These are phyloP conservation scores for Hordeum pubiflorum DNA, from an alignment of 202 grass and related monocot genomes.

Conservation along the genomic window DNA sequence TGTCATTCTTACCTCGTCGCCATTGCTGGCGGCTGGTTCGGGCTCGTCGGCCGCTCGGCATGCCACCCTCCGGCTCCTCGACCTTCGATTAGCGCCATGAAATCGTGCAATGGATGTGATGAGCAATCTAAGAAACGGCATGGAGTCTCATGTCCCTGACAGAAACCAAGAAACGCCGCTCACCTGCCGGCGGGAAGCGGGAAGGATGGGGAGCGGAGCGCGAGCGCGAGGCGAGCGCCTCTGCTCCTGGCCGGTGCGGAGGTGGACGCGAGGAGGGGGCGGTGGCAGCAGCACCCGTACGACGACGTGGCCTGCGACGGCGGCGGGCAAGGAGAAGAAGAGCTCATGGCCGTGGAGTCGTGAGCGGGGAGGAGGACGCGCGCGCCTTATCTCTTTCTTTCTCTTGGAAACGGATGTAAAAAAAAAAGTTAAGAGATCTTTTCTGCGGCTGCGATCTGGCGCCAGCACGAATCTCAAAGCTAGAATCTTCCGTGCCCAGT, in stretches of 20 bases:
- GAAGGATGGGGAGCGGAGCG: not conserved
- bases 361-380: slow-evolving; percentile 20
- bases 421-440: not conserved
- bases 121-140: not conserved
- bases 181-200: not conserved
- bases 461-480: not conserved
- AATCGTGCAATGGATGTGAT: not conserved
- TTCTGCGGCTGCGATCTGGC: slow-evolving; percentile 13
- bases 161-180: slow-evolving; percentile 7
- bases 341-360: slow-evolving; percentile 24
- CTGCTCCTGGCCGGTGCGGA: not conserved
- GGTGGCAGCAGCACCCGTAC: slow-evolving; percentile 34
- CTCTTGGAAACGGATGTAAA: not conserved
- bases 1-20: slow-evolving; percentile 26
- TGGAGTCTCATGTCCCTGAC: not conserved
- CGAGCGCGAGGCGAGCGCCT: not conserved
- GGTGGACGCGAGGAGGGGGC: slow-evolving; percentile 25
- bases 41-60: slow-evolving; percentile 58
- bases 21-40: slow-evolving; percentile 54
- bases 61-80: slow-evolving; percentile 20
- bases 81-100: slow-evolving; percentile 11
- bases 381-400: slow-evolving; percentile 34
- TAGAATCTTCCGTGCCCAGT: too few relatives aligned
- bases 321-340: slow-evolving; percentile 14
- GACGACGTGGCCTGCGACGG: not conserved